phyloP scores from a whole-genome alignment of 768 basidiomycete species.

The Agaricus subrufescens region DNA sequence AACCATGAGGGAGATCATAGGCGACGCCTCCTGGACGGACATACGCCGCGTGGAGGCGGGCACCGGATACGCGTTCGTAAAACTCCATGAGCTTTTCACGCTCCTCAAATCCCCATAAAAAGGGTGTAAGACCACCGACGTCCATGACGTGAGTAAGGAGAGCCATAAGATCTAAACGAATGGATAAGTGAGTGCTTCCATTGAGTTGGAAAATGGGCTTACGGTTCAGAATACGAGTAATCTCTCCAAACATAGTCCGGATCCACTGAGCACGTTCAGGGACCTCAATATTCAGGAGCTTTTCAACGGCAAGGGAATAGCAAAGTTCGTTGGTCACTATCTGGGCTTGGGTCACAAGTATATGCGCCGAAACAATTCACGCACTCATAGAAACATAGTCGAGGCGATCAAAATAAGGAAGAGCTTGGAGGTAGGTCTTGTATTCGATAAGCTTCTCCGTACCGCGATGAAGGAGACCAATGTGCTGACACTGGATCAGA shows the following conservation, averaged over 20 bases:
- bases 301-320: constrained; percentile 97
- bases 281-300: constrained; percentile 93
- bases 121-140: constrained; percentile 96
- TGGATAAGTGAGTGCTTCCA: constrained; percentile 22
- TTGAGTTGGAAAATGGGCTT: constrained; percentile 20
- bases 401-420: constrained; percentile 97
- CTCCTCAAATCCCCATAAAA: constrained; percentile 99
- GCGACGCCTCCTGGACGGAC: constrained; percentile 97
- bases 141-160: constrained; percentile 95
- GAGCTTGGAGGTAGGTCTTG: constrained; percentile 96
- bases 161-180: constrained; percentile 82
- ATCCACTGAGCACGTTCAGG: constrained; percentile 99
- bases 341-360: neutral
- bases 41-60: constrained; percentile 96
- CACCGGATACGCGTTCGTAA: constrained; percentile 98
- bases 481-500: constrained; percentile 52
- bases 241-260: constrained; percentile 93
- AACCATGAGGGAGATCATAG: constrained; percentile 95
- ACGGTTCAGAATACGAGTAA: constrained; percentile 95
- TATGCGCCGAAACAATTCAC: constrained; percentile 21
- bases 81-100: constrained; percentile 99
- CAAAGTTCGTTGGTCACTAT: constrained; percentile 98
- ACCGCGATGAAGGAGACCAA: constrained; percentile 93
- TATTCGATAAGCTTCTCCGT: constrained; percentile 99
- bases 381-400: constrained; percentile 99